Base-by-base conservation (phyloP, 805 yeast species). In the Candida coquimbonensis region DNA sequence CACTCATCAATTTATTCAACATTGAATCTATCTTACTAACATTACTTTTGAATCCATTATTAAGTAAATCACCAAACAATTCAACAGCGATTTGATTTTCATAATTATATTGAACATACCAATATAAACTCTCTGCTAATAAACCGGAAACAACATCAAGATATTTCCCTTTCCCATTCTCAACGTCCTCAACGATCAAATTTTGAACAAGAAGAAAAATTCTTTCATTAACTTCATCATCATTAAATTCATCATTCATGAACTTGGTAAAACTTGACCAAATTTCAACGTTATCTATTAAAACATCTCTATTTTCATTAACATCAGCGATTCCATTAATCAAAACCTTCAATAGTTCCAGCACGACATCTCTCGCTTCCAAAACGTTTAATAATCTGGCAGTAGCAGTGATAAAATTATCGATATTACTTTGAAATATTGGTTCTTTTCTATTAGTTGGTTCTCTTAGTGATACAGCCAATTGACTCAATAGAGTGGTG, bases 321-420 rank as follows among this genome's bases (percentile, higher is more conserved):
- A 48, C 51, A 49, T 60, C 63, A 21, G 62, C 64, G 24, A 60
- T 52, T 2, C 53, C 53, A 40, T 60, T 60, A 12, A 55, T 55
- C 33, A 59, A 31, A 3, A 57, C 63, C 24, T 60, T 48, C 16
- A 57, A 17, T 25, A 52, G 11, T 25, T 57, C 60, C 47, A 53
- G 12, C 2, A 43, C 21, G 7, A 57, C 7, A 1, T 46, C 49
- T 32, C 54, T 42, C 11, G 35, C 44, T 1, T 29, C 26, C 0
- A 38, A 43, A 3, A 35, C 8, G 13, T 47, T 19, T 26, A 33
- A 14, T 0, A 53, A 44, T 32, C 48, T 53, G 3, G 29, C 48
- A 9, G 48, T 48, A 13, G 52, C 42, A 5, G n/a, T 7, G 9
- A 49, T 44, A 13, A 60, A 34, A 25, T 51, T 54, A 1, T 4